Evolutionary conservation across 805 yeast species (phyloP).

Genomic region (Cyberlindnera galapagoensis): DNA sequence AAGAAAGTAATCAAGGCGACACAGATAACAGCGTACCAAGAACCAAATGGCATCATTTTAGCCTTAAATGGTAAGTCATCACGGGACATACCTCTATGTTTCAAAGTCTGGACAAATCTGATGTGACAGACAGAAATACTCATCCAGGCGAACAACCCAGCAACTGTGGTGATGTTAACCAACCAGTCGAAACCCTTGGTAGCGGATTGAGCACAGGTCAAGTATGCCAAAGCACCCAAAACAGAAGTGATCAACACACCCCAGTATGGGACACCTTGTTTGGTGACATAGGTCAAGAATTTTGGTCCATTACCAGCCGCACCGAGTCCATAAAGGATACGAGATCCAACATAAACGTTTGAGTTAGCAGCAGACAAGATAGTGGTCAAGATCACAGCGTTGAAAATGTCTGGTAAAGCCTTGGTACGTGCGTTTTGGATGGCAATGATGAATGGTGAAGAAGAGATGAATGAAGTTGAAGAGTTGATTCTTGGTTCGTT

Average conservation of each 20-base stretch:
- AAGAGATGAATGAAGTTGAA: slow-evolving; percentile 33
- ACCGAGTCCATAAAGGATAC: slow-evolving; percentile 62
- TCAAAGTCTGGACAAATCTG: slow-evolving; percentile 63
- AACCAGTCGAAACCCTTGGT: slow-evolving; percentile 63
- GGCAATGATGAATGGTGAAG: slow-evolving; percentile 69
- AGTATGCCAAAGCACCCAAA: slow-evolving; percentile 59
- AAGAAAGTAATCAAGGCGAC: slow-evolving; percentile 53
- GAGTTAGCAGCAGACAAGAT: slow-evolving; percentile 75
- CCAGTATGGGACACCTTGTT: slow-evolving; percentile 54
- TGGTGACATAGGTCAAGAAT: slow-evolving; percentile 41
- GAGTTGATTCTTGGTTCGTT: slow-evolving; percentile 47
- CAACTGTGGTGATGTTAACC: slow-evolving; percentile 64
- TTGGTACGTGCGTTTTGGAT: slow-evolving; percentile 61
- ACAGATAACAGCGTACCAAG: slow-evolving; percentile 55
- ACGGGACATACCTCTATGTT: slow-evolving; percentile 56
- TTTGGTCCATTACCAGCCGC: slow-evolving; percentile 53
- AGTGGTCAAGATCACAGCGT: slow-evolving; percentile 61
- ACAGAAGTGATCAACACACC: slow-evolving; percentile 52
- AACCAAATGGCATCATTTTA: slow-evolving; percentile 54
- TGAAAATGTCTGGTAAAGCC: slow-evolving; percentile 61
- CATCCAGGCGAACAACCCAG: slow-evolving; percentile 71
- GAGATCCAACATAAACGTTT: slow-evolving; percentile 65
- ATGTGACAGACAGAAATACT: slow-evolving; percentile 63
- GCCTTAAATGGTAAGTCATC: slow-evolving; percentile 73
- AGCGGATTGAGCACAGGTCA: slow-evolving; percentile 47